Base-by-base conservation (phyloP, 2,329 filamentous ascomycete genomes). In the Diaporthe sp. region DNA sequence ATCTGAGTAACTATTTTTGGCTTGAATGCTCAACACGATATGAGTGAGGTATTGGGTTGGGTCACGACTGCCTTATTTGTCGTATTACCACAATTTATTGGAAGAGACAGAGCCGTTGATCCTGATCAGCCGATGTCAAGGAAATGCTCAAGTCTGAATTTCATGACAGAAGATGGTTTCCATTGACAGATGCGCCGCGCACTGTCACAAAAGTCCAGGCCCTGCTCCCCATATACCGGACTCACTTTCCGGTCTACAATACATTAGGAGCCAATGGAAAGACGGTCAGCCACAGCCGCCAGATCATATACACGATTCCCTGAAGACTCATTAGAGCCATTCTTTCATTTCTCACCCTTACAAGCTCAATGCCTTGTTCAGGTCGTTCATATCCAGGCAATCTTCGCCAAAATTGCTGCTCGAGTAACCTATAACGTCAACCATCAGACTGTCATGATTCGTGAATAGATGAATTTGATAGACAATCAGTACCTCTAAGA, bases 351-450 rank as follows among this genome's bases (percentile, higher is more conserved):
- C 13, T 10, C 8, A 52, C 22, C 5, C 25, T 25, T 38, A 6
- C 50, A 25, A 4, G 30, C 2, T 28, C 1, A 25, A 7, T 3
- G 22, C 0, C 2, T 9, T 1, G 25, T 5, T 0, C 13, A 54
- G 30, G 13, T 28, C 25, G 0, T 22, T 9, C 5, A 54, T 0
- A 7, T 30, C 50, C 1, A 57, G 17, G 7, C 28, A 1, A 1
- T 57, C 17, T 4, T 57, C 28, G 0, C 22, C 2, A 6, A 33
- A 15, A 17, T 7, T 15, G 22, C 1, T 28, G 2, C 9, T 33
- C 1, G 15, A 3, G 10, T 4, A 33, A 22, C 13, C 54, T 57
- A 22, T 12, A 33, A 33, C 33, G 28, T 57, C 28, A 33, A 28
- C 54, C 28, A 7, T 19, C 30, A 30, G 7, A 57, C 25, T 12